Base-by-base conservation (phyloP, 2,329 filamentous ascomycete genomes). In the Pseudonectria foliicola region DNA sequence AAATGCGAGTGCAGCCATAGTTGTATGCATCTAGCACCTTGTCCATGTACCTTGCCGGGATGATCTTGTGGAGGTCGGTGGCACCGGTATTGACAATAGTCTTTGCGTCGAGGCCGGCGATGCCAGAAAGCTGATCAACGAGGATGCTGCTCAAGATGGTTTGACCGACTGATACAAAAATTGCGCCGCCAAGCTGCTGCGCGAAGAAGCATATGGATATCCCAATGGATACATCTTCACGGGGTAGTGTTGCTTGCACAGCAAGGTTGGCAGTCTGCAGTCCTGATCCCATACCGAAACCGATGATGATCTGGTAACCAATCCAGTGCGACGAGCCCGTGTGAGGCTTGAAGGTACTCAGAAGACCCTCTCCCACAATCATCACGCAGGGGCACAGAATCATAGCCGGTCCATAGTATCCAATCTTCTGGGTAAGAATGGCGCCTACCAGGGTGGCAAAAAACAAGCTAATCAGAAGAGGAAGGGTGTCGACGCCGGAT, bases 21-120 rank as follows among this genome's bases (percentile, higher is more conserved):
- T 85, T 85, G 61, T 86, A 87, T 0, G 78, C 80, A 0, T 62
- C 43, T 2, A 79, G 62, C 7, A 88, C 78, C 1, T 63, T 59
- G 2, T 55, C 50, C 4, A 80, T 54, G 38, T 67, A 72, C 39
- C 74, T 47, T 0, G 57, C 44, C 0, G 70, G 62, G 16, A 85
- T 73, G 2, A 63, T 53, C 0, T 61, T 52, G 39, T 71, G 69
- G 14, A 89, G 63, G 30, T 77, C 69, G 0, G 81, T 86, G n/a
- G 70, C 72, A 21, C 73, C 73, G 7, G 60, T 66, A 7, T 53
- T 59, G 37, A 73, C 56, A 26, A 77, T 66, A 5, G 48, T 42
- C 12, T 52, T 36, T 1, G 68, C 49, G 23, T 68, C 57, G 6
- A 76, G 48, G 2, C 60, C 64, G 0, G 70, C 66, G 14, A 73